phyloP scores from a whole-genome alignment of 805 yeast genomes.

The Saccharomycopsis synnaedendra region DNA sequence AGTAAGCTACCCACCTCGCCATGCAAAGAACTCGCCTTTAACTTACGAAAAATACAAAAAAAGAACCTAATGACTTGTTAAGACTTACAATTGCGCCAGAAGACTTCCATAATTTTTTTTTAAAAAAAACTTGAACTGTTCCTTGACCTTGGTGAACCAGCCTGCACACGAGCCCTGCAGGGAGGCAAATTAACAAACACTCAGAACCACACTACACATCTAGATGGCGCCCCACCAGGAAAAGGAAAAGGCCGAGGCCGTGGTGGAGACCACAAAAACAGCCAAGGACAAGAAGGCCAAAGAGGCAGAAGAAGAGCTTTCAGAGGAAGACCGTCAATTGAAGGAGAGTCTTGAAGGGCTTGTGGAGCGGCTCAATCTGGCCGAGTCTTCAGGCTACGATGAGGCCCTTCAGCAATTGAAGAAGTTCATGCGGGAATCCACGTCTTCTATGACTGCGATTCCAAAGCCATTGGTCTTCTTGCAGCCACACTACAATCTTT shows the following conservation, averaged over 20 bases:
- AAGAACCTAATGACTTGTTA: no score
- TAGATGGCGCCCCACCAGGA: background rate
- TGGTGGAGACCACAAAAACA: background rate
- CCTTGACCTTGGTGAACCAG: no score
- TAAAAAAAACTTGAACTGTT: no score
- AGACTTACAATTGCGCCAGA: no score
- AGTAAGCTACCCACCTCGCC: no score
- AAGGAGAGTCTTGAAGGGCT: conserved; percentile 79
- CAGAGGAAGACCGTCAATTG: conserved; percentile 85
- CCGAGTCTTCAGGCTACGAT: conserved; percentile 32
- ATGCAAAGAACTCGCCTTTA: no score
- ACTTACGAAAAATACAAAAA: no score
- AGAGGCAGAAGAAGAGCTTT: conserved; percentile 65
- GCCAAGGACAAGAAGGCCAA: conserved; percentile 20
- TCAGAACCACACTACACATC: background rate
- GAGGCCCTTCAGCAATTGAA: conserved; percentile 63
- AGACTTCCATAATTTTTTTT: no score
- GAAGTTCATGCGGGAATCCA: conserved; percentile 74
- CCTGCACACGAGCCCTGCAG: no score
- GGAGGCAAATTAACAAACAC: no score
- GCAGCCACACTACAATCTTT: conserved; percentile 71
- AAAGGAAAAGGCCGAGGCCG: background rate
- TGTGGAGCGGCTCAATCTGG: conserved; percentile 64
- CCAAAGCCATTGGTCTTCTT: conserved; percentile 96
- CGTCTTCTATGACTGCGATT: conserved; percentile 98